phyloP scores from a whole-genome alignment of 2,329 filamentous ascomycete species.

The Rhynchosporium agropyri region DNA sequence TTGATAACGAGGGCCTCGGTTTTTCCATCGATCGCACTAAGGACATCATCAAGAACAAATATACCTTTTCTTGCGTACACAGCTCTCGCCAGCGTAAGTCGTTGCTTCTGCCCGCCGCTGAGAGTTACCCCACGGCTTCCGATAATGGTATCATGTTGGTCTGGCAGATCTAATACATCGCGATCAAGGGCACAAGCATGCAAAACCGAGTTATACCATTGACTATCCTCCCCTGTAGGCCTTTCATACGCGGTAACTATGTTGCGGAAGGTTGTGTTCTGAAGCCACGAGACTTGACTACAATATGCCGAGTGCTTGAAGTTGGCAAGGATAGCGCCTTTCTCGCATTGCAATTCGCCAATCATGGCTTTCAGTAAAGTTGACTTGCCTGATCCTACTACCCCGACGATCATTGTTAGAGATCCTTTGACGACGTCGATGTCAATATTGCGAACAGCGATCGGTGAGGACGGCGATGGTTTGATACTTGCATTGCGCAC shows the following conservation, averaged over 20 bases:
- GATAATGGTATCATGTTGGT: conserved; percentile 39
- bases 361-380: conserved; percentile 37
- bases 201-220: conserved; percentile 37
- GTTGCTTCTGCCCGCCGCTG: conserved; percentile 39
- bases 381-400: conserved; percentile 42
- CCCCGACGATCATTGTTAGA: conserved; percentile 39
- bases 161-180: conserved; percentile 35
- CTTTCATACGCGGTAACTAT: conserved; percentile 44
- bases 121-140: conserved; percentile 43
- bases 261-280: conserved; percentile 46
- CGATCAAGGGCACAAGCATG: conserved; percentile 36
- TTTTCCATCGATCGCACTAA: conserved; percentile 49
- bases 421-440: conserved; percentile 19
- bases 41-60: conserved; percentile 50
- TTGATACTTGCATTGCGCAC: conserved; percentile 17
- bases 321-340: conserved; percentile 16
- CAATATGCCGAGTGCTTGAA: conserved; percentile 45
- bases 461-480: conserved; percentile 2
- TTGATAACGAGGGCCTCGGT: conserved; percentile 49
- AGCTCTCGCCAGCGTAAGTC: conserved; percentile 36
- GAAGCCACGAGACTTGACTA: conserved; percentile 50
- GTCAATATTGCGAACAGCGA: conserved; percentile 19
- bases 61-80: conserved; percentile 35
- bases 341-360: conserved; percentile 29
- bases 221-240: conserved; percentile 27